Evolutionary conservation across 2,329 filamentous ascomycete species (phyloP), one percentile per base, ranked within the genome.

Genomic region (Fusarium piperis): DNA sequence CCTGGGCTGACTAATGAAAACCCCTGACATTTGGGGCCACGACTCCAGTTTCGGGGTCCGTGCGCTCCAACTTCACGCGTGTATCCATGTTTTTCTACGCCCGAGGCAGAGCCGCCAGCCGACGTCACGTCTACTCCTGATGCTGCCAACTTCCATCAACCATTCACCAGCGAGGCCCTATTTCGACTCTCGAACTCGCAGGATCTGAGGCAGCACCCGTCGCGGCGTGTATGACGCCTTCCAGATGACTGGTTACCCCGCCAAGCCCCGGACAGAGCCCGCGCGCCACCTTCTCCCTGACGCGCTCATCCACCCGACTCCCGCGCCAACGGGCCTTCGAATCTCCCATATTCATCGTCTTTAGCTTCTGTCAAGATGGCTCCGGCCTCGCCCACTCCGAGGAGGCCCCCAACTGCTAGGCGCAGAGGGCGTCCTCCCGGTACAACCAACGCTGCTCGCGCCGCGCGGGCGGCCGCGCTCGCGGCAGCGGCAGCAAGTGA

Each of bases 401-500:
- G 83, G 72, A 78, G 83, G 51, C 79, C 80, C 20, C 78, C 82
- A 9, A 83, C 83, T 35, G 83, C 82, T 53, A 82, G 85, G 57
- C 85, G 84, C 58, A 81, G 85, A 62, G 85, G 85, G 58, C 82
- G 86, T 44, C 85, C 86, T 26, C 82, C 81, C 3, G 83, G 83
- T 48, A 79, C 81, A 11, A 83, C 81, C 33, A 84, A 83, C 68
- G 82, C 83, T 38, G 80, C 80, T 61, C 80, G 81, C 70, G 81
- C 81, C 26, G 81, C 81, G 39, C 79, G 83, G 65, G 79, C 80
- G 57, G 81, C 78, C 16, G 79, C 79, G 32, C 70, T 77, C 39
- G 77, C 78, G 28, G 76, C 77, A 18, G 79, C 77, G 18, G 70
- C 77, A 51, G 77, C 81, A 44, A 84, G 86, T 53, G 91, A 92